A percentile compares a stretch with the other conserved stretches of the same genome.
phyloP scores from a whole-genome alignment of 495 filamentous ascomycete species.

The Chaetomium tenue region DNA sequence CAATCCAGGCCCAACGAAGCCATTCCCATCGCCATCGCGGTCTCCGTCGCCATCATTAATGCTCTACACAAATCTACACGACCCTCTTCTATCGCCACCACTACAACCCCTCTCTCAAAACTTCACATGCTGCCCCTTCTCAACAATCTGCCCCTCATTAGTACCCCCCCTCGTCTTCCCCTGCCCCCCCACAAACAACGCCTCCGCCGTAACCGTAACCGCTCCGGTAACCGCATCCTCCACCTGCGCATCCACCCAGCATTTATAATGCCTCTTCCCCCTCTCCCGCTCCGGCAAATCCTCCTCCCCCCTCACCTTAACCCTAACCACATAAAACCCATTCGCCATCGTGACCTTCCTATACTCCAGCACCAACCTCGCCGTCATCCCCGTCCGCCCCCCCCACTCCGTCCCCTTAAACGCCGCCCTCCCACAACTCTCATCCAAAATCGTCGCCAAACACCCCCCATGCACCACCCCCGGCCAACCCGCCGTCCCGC shows the following conservation, averaged over 20 bases:
- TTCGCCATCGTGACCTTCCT: conserved; percentile 55
- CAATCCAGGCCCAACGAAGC: too few species aligned
- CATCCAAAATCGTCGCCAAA: conserved; percentile 69
- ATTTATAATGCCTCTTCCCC: conserved; percentile 59
- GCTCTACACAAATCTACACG: background rate
- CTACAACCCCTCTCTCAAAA: conserved; percentile 3
- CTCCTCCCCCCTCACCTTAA: conserved; percentile 38
- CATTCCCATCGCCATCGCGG: too few species aligned
- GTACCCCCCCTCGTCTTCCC: conserved; percentile 4
- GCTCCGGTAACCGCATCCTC: conserved; percentile 43
- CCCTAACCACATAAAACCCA: conserved; percentile 63
- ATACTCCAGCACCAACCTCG: conserved; percentile 65
- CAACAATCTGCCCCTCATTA: background rate
- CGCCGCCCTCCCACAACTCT: conserved; percentile 57
- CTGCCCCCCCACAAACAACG: conserved; percentile 54
- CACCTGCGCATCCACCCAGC: conserved; percentile 53
- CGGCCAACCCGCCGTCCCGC: conserved; percentile 67
- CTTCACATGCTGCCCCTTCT: conserved; percentile 6
- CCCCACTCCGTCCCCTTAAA: conserved; percentile 40
- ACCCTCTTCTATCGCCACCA: background rate
- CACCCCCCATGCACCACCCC: conserved; percentile 72
- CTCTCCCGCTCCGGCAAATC: conserved; percentile 33
- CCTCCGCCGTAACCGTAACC: conserved; percentile 56
- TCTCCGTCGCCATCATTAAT: background rate
- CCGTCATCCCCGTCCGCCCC: conserved; percentile 56